Evolutionary conservation across 139 green algal species (phyloP).

Genomic region (Coelastrella sp.): DNA sequence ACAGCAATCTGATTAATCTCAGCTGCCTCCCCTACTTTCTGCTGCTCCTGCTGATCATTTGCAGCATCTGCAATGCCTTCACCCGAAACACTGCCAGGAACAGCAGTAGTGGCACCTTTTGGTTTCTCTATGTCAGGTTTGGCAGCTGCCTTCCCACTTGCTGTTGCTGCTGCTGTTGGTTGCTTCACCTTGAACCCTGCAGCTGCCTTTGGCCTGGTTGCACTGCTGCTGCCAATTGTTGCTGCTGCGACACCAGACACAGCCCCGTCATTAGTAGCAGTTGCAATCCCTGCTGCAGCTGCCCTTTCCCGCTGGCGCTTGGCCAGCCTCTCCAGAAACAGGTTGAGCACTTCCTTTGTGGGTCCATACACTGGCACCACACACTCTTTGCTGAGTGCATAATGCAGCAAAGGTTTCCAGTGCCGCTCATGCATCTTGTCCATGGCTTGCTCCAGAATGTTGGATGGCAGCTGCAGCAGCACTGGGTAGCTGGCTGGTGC

Average conservation of each 20-base stretch:
- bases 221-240: not conserved
- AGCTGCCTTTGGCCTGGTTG: not conserved
- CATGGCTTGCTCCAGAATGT: constrained; percentile 28
- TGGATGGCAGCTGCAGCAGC: constrained; percentile 65
- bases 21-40: not conserved
- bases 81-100: not conserved
- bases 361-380: constrained; percentile 36
- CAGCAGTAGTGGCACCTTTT: not conserved
- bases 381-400: constrained; percentile 1
- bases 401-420: constrained; percentile 30
- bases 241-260: not conserved
- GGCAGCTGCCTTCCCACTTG: not conserved
- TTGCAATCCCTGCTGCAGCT: constrained; percentile 17
- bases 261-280: not conserved
- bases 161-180: not conserved
- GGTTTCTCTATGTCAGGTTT: not conserved
- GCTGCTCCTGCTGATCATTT: constrained; percentile 12
- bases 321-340: constrained; percentile 4
- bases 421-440: constrained; percentile 22
- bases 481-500: constrained; percentile 70
- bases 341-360: constrained; percentile 16
- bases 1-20: not conserved
- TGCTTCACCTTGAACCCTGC: not conserved
- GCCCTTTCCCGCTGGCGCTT: constrained; percentile 1
- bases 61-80: not conserved